Evolutionary conservation across 768 basidiomycete species (phyloP), one percentile per base, ranked within the genome.

Genomic region (Russula griseocarnosa): DNA sequence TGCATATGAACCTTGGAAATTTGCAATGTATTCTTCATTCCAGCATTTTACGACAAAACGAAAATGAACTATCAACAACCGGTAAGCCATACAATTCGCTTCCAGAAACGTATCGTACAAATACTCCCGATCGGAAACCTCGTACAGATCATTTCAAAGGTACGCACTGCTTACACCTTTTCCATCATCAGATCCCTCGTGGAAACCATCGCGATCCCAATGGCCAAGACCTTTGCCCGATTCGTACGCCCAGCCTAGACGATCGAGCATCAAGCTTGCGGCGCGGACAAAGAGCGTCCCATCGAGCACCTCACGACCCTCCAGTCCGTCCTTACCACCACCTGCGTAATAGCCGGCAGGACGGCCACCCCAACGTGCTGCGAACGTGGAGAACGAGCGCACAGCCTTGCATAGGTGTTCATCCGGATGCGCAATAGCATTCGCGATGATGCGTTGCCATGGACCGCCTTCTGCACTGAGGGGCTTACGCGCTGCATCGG

Each of bases 251-350:
- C 66, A 66, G 3, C 67, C 67, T 1, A 68, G 61, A 28, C 59
- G 55, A 28, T 79, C 75, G 26, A 77, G 75, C 5, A 82, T 83
- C 70, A 86, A 67, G 62, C 79, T 79, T 5, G 85, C 86, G 0
- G 76, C 75, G 51, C 86, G 76, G 42, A 86, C 67, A 70, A 90
- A 90, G 54, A 90, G 68, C 20, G 81, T 82, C 10, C 87, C 87
- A 70, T 89, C 87, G 13, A 83, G 68, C 38, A 75, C 70, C 58
- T 82, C 82, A 7, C 78, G 79, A n/a, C 81, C 86, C 16, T 77
- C 75, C 49, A 86, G 72, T 69, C 30, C 73, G 16, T 58, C 61
- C 1, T 67, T 57, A 13, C 66, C 66, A 4, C 66, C 55, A 18
- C 55, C 59, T 14, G 73, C 70, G 50, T 76, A 81, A 47, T 68